phyloP scores from a whole-genome alignment of 1,284 basidiomycete species.

The Hypsizygus ulmarius region DNA sequence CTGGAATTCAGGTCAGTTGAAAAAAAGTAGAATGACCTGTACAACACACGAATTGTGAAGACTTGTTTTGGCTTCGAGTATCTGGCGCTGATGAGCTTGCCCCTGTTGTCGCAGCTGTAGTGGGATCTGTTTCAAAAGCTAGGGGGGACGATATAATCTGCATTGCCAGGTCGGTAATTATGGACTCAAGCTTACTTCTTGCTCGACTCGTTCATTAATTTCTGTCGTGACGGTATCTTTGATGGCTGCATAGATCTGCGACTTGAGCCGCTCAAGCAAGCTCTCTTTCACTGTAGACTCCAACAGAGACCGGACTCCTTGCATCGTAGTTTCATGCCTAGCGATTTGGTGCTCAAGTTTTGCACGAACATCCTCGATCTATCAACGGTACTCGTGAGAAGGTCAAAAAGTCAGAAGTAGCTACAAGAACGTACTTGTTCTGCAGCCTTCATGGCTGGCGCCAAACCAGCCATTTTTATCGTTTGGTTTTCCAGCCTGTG shows the following conservation, averaged over 20 bases:
- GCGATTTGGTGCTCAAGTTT: conserved; percentile 38
- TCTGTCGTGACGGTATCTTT: conserved; percentile 34
- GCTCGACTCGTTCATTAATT: conserved; percentile 33
- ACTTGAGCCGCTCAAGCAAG: conserved; percentile 36
- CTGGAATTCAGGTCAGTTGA: conserved; percentile 26
- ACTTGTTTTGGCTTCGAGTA: conserved; percentile 40
- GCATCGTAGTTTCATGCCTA: conserved; percentile 37
- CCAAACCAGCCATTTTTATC: conserved; percentile 39
- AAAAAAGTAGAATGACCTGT: not conserved
- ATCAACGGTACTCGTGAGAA: not conserved
- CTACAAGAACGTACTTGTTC: conserved; percentile 36
- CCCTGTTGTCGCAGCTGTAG: conserved; percentile 31
- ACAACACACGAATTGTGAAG: conserved; percentile 47
- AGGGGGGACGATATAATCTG: not conserved
- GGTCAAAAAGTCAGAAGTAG: not conserved
- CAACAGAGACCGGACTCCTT: conserved; percentile 33
- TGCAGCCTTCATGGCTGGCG: conserved; percentile 41
- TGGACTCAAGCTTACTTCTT: conserved; percentile 26
- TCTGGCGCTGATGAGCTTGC: conserved; percentile 33
- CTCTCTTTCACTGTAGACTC: conserved; percentile 38
- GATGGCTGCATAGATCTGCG: conserved; percentile 37
- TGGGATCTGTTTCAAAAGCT: conserved; percentile 46
- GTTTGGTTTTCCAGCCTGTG: conserved; percentile 45
- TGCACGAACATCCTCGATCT: conserved; percentile 34
- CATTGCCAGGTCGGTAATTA: not conserved